Percentiles rank a stretch among this genome's conserved stretches.
Conservation (phyloP, 805 yeast genomes). For the Cyberlindnera subsufficiens region DNA sequence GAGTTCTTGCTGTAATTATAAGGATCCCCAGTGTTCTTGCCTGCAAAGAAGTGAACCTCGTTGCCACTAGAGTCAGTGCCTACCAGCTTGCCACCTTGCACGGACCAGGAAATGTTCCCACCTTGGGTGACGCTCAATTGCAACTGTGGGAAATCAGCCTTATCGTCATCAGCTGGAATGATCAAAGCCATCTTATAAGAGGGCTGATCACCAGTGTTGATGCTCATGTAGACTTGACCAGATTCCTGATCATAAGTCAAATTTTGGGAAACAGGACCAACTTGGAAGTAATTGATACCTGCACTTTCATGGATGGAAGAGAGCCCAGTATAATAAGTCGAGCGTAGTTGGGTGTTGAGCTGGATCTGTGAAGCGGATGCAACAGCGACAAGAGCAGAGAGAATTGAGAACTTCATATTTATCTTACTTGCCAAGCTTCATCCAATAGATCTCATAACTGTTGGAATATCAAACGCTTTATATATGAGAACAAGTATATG, state of each 20-base stretch:
- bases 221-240: conserved; percentile 6
- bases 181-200: conserved; percentile 4
- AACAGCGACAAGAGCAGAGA: conserved; percentile 2
- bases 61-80: conserved; percentile 26
- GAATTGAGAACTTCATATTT: conserved; percentile 6
- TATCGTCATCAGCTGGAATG: neutral
- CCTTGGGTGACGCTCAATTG: conserved; percentile 6
- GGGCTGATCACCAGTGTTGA: neutral
- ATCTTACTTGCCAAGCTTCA: neutral
- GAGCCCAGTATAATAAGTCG: conserved; percentile 4
- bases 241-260: conserved; percentile 1
- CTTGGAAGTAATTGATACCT: conserved; percentile 15
- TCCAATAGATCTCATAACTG: too few relatives aligned
- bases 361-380: conserved; percentile 3
- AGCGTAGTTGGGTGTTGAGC: neutral
- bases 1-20: conserved; percentile 29
- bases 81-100: conserved; percentile 20
- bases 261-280: conserved; percentile 9
- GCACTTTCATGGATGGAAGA: conserved; percentile 19
- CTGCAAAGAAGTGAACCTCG: conserved; percentile 30
- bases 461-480: too few relatives aligned
- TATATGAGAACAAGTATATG: too few relatives aligned
- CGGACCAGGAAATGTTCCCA: conserved; percentile 8
- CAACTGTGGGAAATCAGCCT: conserved; percentile 11
- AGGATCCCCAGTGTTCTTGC: conserved; percentile 39